Conservation (phyloP, 495 filamentous ascomycete genomes). For the Xylaria acuta region DNA sequence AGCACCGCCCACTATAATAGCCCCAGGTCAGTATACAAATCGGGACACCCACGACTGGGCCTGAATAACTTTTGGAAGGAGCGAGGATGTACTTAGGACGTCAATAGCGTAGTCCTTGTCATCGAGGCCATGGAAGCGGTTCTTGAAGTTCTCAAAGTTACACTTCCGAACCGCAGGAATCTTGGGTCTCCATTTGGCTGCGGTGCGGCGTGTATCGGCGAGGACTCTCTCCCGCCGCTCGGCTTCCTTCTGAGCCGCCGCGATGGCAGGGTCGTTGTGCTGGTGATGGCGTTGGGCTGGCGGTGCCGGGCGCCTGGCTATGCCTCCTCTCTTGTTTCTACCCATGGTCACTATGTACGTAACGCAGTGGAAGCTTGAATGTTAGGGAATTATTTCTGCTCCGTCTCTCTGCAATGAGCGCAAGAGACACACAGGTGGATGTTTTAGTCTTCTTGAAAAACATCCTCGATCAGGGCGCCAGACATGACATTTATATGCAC, state of each 20-base stretch:
- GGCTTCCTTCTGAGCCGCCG: slow-evolving; percentile 36
- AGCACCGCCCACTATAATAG: slow-evolving; percentile 29
- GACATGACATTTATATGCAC: slow-evolving; percentile 9
- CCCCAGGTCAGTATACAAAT: not conserved
- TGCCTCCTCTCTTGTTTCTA: slow-evolving; percentile 13
- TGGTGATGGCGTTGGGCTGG: not conserved
- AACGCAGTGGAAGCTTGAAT: not conserved
- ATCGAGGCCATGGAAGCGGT: slow-evolving; percentile 39
- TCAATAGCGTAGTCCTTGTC: slow-evolving; percentile 45
- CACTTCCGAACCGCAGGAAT: slow-evolving; percentile 43
- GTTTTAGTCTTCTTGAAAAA: not conserved
- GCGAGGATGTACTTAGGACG: slow-evolving; percentile 30
- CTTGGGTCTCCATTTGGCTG: slow-evolving; percentile 43
- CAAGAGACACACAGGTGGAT: not conserved
- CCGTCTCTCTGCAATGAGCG: not conserved
- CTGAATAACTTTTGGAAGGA: not conserved
- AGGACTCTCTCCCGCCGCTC: slow-evolving; percentile 38
- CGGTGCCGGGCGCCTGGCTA: slow-evolving; percentile 11
- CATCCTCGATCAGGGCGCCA: not conserved
- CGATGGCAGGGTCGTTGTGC: slow-evolving; percentile 13
- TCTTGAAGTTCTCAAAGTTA: slow-evolving; percentile 49
- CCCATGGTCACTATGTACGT: slow-evolving; percentile 25
- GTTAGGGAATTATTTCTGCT: not conserved
- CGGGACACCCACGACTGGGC: not conserved
- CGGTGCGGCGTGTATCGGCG: slow-evolving; percentile 37